Evolutionary conservation across 768 basidiomycete genomes (phyloP).

Genomic region (Lanmaoa rubissima): DNA sequence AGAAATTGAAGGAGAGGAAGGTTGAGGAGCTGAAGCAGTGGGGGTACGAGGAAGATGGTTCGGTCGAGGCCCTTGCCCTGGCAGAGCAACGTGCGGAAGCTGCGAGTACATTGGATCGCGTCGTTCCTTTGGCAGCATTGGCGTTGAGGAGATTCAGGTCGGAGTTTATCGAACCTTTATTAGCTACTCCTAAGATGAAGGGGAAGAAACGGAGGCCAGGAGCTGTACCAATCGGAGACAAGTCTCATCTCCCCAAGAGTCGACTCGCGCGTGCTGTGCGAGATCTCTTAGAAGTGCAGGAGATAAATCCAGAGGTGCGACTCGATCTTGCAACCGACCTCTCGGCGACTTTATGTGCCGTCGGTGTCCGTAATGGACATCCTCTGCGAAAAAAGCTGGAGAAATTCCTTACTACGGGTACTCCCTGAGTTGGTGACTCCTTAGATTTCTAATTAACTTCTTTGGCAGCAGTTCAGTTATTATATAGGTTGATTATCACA

Average conservation of each 20-base stretch:
- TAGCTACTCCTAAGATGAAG: conserved; percentile 65
- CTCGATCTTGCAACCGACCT: conserved; percentile 48
- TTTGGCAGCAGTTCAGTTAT: not conserved
- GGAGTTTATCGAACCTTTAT: conserved; percentile 67
- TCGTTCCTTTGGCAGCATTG: conserved; percentile 61
- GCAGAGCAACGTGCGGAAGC: conserved; percentile 76
- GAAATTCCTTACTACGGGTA: conserved; percentile 42
- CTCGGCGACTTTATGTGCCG: conserved; percentile 45
- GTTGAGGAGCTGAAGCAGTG: conserved; percentile 66
- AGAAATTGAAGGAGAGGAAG: conserved; percentile 56
- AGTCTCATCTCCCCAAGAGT: conserved; percentile 52
- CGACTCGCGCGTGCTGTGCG: conserved; percentile 68
- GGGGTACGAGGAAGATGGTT: conserved; percentile 58
- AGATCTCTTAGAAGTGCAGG: conserved; percentile 56
- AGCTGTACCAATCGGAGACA: conserved; percentile 41
- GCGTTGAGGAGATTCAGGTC: conserved; percentile 71
- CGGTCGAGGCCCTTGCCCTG: conserved; percentile 45
- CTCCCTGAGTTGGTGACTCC: conserved; percentile 1
- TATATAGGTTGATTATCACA: conserved; percentile 3
- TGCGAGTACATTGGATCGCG: conserved; percentile 62
- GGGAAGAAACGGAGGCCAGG: conserved; percentile 46
- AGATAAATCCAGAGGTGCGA: conserved; percentile 46
- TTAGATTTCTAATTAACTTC: not conserved
- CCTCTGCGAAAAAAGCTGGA: conserved; percentile 67
- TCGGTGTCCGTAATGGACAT: conserved; percentile 62